Base-by-base conservation (phyloP, 345 rosid genomes). In the Citrus mangshanensis region DNA sequence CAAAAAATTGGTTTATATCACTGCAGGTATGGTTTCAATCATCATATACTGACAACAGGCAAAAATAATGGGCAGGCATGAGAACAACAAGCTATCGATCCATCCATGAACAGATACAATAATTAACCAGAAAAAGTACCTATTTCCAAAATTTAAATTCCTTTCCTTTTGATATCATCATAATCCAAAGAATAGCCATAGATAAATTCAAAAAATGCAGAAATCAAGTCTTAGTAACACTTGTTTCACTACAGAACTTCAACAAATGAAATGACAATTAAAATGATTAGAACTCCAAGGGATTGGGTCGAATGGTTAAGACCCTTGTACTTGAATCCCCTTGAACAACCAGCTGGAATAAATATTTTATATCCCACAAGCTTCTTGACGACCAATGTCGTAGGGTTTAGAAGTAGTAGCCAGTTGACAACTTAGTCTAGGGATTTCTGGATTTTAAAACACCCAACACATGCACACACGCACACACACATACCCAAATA, bases 1-100 rank as follows among this genome's bases (percentile, higher is more conserved):
- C 63, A 81, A 76, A 25, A 66, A 72, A 77, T 42, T 34, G 18
- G 66, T 58, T 74, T 51, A 28, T 16, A 54, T 59, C 49, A 58
- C 49, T 19, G 42, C 14, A 14, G n/a, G 25, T 55, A 78, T 34
- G 27, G 37, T 69, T 30, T 54, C 70, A 76, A 3, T 67, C 69
- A 61, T 61, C 6, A 66, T 30, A 74, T 19, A 63, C 30, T 37
- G 7, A 35, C 19, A 58, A 67, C 34, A 65, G 3, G n/a, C 24
- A 24, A 19, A 66, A 7, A 51, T 59, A 59, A n/a, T 7, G 3
- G 16, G 51, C 76, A 72, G 51, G 51, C 32, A 22, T 32, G 30
- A 7, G 14, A 68, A 25, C 56, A 68, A 68, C 6, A 6, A 22
- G 68, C 68, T 10, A 63, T 30, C 5, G 6, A 28, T 28, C 68